These are phyloP conservation scores for Hypoxylon fragiforme DNA, from an alignment of 495 filamentous ascomycete genomes.

Conservation along the genomic window DNA sequence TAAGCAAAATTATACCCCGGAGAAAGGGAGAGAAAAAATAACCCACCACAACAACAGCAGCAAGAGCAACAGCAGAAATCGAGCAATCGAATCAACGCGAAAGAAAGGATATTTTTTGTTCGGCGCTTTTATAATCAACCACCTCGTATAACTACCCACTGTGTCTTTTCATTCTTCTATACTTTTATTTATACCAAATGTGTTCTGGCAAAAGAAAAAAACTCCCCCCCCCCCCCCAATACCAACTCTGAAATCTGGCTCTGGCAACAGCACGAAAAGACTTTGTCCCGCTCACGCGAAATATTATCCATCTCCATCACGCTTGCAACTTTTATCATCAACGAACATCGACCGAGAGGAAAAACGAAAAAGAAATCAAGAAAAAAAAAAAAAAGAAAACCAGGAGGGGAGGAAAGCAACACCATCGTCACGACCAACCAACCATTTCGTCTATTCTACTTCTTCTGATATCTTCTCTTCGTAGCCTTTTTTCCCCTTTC, in stretches of 20 bases:
- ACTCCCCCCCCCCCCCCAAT: too few species aligned
- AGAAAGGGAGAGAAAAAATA: too few species aligned
- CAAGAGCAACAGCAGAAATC: constrained; percentile 23
- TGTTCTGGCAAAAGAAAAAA: too few species aligned
- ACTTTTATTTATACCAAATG: not conserved
- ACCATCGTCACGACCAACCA: not conserved
- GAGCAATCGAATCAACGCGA: constrained; percentile 12
- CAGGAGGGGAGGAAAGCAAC: too few species aligned
- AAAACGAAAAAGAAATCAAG: too few species aligned
- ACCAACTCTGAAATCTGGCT: too few species aligned
- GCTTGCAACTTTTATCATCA: not conserved
- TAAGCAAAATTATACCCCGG: not conserved
- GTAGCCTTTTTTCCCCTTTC: too few species aligned
- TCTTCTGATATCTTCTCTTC: too few species aligned
- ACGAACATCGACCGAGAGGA: not conserved
- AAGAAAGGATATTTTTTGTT: not conserved
- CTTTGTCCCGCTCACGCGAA: constrained; percentile 47
- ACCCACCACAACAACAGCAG: not conserved
- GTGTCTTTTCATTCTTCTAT: not conserved
- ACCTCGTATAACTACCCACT: not conserved
- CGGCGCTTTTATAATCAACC: constrained; percentile 1
- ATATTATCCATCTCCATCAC: not conserved
- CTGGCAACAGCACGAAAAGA: constrained; percentile 42
- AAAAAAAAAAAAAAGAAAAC: too few species aligned
- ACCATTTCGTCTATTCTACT: not conserved